A percentile compares a stretch with the other conserved stretches of the same genome.
These are phyloP conservation scores for Saturnispora serradocipensis DNA, from an alignment of 805 yeast genomes.

Conservation along the genomic window DNA sequence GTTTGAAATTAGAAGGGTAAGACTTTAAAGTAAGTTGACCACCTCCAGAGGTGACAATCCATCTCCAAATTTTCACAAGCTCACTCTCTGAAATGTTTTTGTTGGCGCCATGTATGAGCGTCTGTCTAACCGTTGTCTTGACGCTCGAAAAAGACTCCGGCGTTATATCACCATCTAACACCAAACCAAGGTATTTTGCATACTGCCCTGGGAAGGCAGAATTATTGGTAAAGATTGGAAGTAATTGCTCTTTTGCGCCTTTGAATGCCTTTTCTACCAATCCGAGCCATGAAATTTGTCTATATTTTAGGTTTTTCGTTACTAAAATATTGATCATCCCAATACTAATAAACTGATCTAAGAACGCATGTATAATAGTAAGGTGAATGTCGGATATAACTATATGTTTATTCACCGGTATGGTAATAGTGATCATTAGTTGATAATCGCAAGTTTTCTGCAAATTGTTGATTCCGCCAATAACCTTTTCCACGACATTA, in stretches of 20 bases:
- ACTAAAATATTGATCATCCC: conserved; percentile 2
- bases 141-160: not conserved
- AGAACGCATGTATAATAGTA: not conserved
- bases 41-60: not conserved
- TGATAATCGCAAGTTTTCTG: not conserved
- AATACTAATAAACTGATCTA: conserved; percentile 2
- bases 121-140: conserved; percentile 1
- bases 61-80: not conserved
- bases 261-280: not conserved
- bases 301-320: not conserved
- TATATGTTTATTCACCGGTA: not conserved
- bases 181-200: not conserved
- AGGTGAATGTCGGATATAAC: not conserved
- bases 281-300: not conserved
- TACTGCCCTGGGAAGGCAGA: not conserved
- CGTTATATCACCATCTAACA: conserved; percentile 2
- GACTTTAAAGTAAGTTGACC: conserved; percentile 1
- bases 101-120: conserved; percentile 1
- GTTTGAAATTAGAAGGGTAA: conserved; percentile 3
- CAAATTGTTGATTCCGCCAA: not conserved
- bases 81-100: conserved; percentile 4
- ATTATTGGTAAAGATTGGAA: not conserved
- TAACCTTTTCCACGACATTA: not conserved
- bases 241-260: not conserved
- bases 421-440: not conserved